These are phyloP conservation scores for Volvox carteri DNA, from an alignment of 163 green algal species.

Conservation along the genomic window DNA sequence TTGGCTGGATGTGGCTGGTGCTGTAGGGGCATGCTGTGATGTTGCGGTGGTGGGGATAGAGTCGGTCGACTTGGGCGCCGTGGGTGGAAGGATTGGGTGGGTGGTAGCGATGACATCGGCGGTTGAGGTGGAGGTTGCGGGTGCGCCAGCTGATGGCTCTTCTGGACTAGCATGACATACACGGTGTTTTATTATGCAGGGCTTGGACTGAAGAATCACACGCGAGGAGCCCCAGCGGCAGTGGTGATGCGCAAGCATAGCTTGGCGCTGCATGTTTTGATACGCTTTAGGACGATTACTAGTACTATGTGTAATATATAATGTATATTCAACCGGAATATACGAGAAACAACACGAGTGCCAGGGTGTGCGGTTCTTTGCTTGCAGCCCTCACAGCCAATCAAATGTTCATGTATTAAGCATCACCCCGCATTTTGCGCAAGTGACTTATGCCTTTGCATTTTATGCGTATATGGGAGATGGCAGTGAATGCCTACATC, in stretches of 20 bases:
- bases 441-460: too few relatives aligned
- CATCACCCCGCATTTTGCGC: too few relatives aligned
- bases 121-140: neutral
- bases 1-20: too few relatives aligned
- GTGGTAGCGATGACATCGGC: neutral
- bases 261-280: too few relatives aligned
- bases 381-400: neutral
- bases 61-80: neutral
- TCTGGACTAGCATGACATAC: neutral
- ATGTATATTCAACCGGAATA: too few relatives aligned
- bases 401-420: neutral
- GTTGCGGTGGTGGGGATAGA: neutral
- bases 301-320: too few relatives aligned
- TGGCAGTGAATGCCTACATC: too few relatives aligned
- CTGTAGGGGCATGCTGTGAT: too few relatives aligned
- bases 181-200: neutral
- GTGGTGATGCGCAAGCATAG: neutral
- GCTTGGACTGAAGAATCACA: neutral
- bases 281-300: too few relatives aligned
- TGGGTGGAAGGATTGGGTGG: neutral
- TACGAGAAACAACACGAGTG: too few relatives aligned
- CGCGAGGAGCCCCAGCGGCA: too few relatives aligned
- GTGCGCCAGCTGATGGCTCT: neutral
- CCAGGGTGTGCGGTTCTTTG: neutral
- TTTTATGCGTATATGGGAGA: too few relatives aligned